Evolutionary conservation across 139 green algal genomes (phyloP).

Genomic region (Edaphochlamys debaryana): DNA sequence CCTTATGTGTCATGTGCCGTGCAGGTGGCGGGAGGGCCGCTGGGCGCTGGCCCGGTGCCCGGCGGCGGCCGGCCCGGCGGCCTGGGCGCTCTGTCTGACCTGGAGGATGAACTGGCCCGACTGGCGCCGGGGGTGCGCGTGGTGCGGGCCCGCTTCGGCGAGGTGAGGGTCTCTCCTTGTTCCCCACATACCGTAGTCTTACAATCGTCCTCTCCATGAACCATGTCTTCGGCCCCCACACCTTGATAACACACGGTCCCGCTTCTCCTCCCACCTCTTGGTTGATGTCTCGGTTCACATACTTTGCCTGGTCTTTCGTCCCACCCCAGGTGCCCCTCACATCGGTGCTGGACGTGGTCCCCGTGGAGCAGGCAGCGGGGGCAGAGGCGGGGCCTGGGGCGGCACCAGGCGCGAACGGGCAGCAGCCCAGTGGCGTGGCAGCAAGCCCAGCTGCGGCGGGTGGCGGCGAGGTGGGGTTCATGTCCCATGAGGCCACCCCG

Average conservation of each 20-base stretch:
- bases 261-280: background rate
- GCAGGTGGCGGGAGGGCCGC: no score
- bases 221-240: no score
- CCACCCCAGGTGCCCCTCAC: slow-evolving; percentile 39
- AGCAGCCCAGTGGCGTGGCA: no score
- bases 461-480: slow-evolving; percentile 41
- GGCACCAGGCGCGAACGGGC: no score
- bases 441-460: background rate
- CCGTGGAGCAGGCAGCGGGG: background rate
- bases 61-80: slow-evolving; percentile 14
- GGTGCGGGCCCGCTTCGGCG: slow-evolving; percentile 45
- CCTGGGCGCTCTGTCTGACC: slow-evolving; percentile 44
- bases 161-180: slow-evolving; percentile 45
- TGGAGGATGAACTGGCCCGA: slow-evolving; percentile 55
- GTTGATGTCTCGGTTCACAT: no score
- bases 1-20: no score
- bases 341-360: slow-evolving; percentile 40
- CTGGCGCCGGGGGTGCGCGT: slow-evolving; percentile 45
- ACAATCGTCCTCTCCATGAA: no score
- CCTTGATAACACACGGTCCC: background rate
- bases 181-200: no score
- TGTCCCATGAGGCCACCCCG: slow-evolving; percentile 51
- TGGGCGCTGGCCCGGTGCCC: background rate
- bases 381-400: background rate
- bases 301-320: no score